Conservation (phyloP, 176 grass and related monocot species). For the Chloris gayana region DNA sequence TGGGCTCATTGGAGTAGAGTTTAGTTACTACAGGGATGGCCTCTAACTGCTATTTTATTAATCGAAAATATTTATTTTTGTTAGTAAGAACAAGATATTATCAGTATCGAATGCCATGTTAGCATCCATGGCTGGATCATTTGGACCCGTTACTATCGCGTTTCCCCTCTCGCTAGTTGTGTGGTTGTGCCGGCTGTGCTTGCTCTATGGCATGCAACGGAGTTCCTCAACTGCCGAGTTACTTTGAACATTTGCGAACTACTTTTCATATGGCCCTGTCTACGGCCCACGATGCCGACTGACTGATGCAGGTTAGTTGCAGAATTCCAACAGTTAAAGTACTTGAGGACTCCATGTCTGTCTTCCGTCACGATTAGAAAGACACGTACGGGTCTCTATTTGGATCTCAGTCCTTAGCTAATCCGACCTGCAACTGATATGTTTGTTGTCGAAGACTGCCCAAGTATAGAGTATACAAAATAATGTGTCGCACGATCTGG, state of each 20-base stretch:
- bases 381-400: background rate
- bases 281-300: background rate
- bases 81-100: too few relatives aligned
- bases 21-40: too few relatives aligned
- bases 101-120: too few relatives aligned
- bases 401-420: constrained; percentile 3
- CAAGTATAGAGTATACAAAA: background rate
- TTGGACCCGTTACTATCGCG: too few relatives aligned
- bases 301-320: constrained; percentile 7
- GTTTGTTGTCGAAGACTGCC: background rate
- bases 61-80: too few relatives aligned
- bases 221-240: background rate
- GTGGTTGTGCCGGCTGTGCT: background rate
- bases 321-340: background rate
- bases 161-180: background rate
- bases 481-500: background rate
- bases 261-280: too few relatives aligned
- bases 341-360: constrained; percentile 18
- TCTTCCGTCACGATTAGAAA: too few relatives aligned
- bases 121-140: too few relatives aligned
- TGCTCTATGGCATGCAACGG: too few relatives aligned
- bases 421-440: constrained; percentile 1
- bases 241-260: background rate
- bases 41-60: too few relatives aligned
- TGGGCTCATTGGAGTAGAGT: too few relatives aligned